phyloP scores from a whole-genome alignment of 345 rosid species.

The Dovyalis caffra region DNA sequence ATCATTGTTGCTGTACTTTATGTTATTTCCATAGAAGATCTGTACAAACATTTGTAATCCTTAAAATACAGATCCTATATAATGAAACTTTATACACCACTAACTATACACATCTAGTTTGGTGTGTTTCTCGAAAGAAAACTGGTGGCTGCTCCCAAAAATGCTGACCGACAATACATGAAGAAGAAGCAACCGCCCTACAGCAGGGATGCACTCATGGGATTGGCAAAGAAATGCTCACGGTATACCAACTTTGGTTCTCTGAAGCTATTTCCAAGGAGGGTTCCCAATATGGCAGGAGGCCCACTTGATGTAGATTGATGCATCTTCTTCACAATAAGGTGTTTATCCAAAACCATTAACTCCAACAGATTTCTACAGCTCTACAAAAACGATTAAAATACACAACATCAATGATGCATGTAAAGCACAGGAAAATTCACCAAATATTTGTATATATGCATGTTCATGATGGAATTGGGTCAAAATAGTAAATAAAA shows the following conservation, averaged over 20 bases:
- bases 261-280: constrained; percentile 39
- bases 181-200: constrained; percentile 29
- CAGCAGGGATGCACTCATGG: constrained; percentile 48
- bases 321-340: constrained; percentile 58
- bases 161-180: neutral
- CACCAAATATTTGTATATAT: neutral
- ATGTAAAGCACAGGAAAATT: neutral
- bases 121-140: neutral
- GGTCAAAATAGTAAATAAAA: neutral
- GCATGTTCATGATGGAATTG: too few species aligned
- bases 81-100: neutral
- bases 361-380: constrained; percentile 68
- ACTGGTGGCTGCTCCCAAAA: neutral
- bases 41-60: neutral
- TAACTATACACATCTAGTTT: too few species aligned
- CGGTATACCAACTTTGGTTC: constrained; percentile 48
- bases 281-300: constrained; percentile 49
- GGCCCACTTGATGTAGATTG: constrained; percentile 47
- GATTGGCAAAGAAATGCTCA: constrained; percentile 73
- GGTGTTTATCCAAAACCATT: constrained; percentile 73
- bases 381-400: constrained; percentile 40
- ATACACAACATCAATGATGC: neutral
- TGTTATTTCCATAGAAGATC: too few species aligned
- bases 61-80: neutral
- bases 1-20: too few species aligned